Evolutionary conservation across 2,329 filamentous ascomycete genomes (phyloP).

Genomic region (Xylariaceae sp.): DNA sequence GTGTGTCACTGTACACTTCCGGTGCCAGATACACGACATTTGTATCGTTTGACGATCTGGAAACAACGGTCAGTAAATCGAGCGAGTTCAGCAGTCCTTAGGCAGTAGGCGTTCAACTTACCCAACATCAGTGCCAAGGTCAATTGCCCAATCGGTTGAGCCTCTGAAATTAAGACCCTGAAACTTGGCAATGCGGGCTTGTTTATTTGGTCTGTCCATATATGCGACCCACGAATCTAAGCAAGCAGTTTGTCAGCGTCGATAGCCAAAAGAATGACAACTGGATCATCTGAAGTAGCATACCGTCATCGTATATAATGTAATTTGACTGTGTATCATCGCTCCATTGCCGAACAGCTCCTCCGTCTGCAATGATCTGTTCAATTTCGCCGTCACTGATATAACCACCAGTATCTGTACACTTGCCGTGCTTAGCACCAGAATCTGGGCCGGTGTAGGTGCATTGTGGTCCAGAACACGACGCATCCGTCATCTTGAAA

Average conservation of each 20-base stretch:
- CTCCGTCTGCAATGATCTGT: neutral
- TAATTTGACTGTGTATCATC: slow-evolving; percentile 3
- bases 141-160: slow-evolving; percentile 2
- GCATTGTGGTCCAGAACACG: slow-evolving; percentile 1
- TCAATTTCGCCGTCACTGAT: slow-evolving; percentile 3
- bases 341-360: neutral
- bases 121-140: slow-evolving; percentile 1
- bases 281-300: neutral
- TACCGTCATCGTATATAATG: slow-evolving; percentile 1
- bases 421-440: neutral
- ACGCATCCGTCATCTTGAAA: slow-evolving; percentile 6
- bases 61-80: too few relatives aligned
- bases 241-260: neutral
- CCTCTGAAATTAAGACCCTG: slow-evolving; percentile 2
- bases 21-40: neutral
- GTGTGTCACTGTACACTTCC: neutral
- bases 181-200: slow-evolving; percentile 1
- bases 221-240: slow-evolving; percentile 1
- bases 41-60: too few relatives aligned
- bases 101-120: neutral
- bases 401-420: neutral
- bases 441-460: slow-evolving; percentile 1
- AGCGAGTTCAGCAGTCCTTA: too few relatives aligned
- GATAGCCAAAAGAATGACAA: neutral
- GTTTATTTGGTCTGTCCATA: slow-evolving; percentile 1